Evolutionary conservation across 331 rosid genomes (phyloP).

Genomic region (Cydonia oblonga): DNA sequence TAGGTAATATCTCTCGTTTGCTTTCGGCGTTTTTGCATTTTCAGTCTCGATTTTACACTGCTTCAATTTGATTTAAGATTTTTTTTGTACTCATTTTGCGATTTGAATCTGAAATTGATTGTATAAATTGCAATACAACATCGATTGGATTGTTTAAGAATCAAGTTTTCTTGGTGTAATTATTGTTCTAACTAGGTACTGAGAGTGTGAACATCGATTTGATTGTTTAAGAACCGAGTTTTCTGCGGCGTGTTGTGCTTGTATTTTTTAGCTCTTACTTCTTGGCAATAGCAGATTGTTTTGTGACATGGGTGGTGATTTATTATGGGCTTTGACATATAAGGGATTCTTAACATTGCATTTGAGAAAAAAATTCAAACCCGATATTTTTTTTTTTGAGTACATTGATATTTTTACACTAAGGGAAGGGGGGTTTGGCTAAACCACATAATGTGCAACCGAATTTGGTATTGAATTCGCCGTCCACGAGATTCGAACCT

Average conservation of each 20-base stretch:
- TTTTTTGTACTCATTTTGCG: neutral
- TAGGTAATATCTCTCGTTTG: constrained; percentile 17
- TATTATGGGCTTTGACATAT: neutral
- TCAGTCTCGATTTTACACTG: neutral
- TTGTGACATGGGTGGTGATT: neutral
- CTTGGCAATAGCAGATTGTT: neutral
- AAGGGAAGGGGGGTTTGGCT: too few relatives aligned
- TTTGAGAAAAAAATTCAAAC: too few relatives aligned
- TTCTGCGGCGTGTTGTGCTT: neutral
- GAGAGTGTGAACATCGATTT: neutral
- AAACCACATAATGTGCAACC: too few relatives aligned
- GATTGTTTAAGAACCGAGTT: neutral
- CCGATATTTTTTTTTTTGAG: too few relatives aligned
- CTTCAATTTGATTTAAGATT: neutral
- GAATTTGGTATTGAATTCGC: too few relatives aligned
- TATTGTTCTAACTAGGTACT: neutral
- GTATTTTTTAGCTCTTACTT: neutral
- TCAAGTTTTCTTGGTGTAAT: neutral
- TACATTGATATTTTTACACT: too few relatives aligned
- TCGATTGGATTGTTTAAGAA: neutral
- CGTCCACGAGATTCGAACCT: too few relatives aligned
- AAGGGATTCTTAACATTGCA: neutral
- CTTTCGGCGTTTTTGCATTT: neutral
- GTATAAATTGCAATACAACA: neutral
- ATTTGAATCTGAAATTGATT: neutral